Evolutionary conservation across 305 asterid genomes (phyloP).

Genomic region (Lippia alba): DNA sequence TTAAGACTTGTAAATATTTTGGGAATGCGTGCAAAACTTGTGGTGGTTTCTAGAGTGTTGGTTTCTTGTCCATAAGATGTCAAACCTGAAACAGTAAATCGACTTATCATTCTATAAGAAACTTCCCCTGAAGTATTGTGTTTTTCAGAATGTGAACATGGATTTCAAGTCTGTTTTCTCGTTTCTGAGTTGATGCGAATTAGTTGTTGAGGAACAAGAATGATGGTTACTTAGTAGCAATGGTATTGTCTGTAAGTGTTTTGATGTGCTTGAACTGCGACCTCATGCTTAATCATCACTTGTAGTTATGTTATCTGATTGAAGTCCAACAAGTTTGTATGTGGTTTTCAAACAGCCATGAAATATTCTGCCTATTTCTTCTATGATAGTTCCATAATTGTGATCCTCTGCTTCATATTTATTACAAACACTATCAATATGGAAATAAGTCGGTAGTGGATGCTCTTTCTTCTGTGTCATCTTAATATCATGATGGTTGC

Average conservation of each 20-base stretch:
- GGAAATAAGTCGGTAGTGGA: too few relatives aligned
- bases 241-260: not conserved
- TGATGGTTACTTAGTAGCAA: constrained; percentile 12
- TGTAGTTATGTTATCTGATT: not conserved
- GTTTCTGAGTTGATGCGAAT: not conserved
- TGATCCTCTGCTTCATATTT: too few relatives aligned
- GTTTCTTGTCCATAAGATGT: not conserved
- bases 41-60: not conserved
- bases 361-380: constrained; percentile 3
- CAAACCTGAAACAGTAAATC: constrained; percentile 13
- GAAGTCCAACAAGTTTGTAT: not conserved
- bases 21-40: not conserved
- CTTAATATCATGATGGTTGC: too few relatives aligned
- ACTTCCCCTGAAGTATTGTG: constrained; percentile 1
- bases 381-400: not conserved
- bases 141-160: constrained; percentile 4
- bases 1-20: not conserved
- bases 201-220: constrained; percentile 11
- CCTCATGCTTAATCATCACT: not conserved
- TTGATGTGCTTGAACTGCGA: constrained; percentile 10
- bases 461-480: too few relatives aligned
- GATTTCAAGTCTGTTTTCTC: not conserved
- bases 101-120: not conserved
- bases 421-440: too few relatives aligned
- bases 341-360: not conserved